These are phyloP conservation scores for Spergularia marina DNA, from an alignment of 148 eudicot species.

Conservation along the genomic window DNA sequence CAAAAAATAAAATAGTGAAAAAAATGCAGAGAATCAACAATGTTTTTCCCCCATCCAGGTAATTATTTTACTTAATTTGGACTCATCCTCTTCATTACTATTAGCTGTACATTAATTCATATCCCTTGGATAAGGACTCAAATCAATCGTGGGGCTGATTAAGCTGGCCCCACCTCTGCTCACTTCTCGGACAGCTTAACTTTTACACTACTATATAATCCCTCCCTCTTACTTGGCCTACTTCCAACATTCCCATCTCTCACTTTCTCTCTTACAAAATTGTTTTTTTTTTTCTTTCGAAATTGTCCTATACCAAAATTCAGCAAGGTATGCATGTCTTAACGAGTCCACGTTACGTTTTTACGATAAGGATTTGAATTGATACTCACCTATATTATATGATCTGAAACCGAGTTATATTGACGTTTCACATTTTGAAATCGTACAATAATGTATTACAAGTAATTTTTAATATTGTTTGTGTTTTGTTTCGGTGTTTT, in stretches of 20 bases:
- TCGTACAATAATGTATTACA: no score
- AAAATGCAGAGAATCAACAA: slow-evolving; percentile 1
- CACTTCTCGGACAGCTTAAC: background rate
- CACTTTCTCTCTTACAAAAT: background rate
- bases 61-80: background rate
- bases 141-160: background rate
- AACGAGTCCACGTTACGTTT: no score
- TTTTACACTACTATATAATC: background rate
- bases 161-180: background rate
- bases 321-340: no score
- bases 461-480: background rate
- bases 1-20: no score
- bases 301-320: background rate
- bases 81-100: background rate
- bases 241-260: background rate
- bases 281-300: background rate
- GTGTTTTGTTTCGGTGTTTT: background rate
- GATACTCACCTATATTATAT: no score
- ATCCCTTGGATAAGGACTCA: slow-evolving; percentile 13
- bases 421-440: no score
- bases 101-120: background rate
- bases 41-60: background rate
- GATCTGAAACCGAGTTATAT: no score
- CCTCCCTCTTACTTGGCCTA: background rate
- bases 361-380: no score